Base-by-base conservation (phyloP, 2,329 filamentous ascomycete species). In the Keithomyces neogunnii region DNA sequence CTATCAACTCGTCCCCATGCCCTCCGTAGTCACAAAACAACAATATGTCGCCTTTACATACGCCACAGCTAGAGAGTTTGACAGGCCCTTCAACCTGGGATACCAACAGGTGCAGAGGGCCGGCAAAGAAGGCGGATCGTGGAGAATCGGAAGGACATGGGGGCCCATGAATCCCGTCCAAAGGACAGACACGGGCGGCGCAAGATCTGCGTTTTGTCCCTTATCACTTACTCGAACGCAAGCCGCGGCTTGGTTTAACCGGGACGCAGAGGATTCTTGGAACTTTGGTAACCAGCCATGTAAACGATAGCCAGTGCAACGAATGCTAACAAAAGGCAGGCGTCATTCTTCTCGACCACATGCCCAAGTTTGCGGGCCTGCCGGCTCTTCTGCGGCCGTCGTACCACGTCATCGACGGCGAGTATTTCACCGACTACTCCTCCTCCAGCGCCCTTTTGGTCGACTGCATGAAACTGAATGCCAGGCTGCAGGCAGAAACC, bases 111-210 rank as follows among this genome's bases (percentile, higher is more conserved):
- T 53, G 19, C 52, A 53, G 19, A 48, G 39, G 6, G 52, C 48
- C 8, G 52, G 44, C 36, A 49, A 46, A 19, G 49, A 40, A 7
- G 51, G 45, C 6, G 49, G 49, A 3, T 48, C 52, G n/a, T 51
- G 52, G 52, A 45, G 52, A 26, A 49, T 49, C 47, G 49, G 46
- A 43, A 40, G 43, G 33, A 49, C 51, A 29, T 49, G 48, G 45
- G 52, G 52, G 13, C 49, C 52, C 30, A 54, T 54, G 52, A 54
- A 54, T 49, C 52, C 52, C 35, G 52, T 51, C 5, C 52, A 54
- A 42, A 49, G 52, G n/a, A 33, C 43, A 11, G 49, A 51, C 2
- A 35, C 48, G 9, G 38, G 32, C 42, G 52, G 49, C 8, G 48
- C 42, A 32, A n/a, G 10, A 39, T 51, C 52, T 30, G 38, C 33